A percentile compares a stretch with the other conserved stretches of the same genome.
Conservation (phyloP, 2,329 filamentous ascomycete species). For the Sporothrix brasiliensis region DNA sequence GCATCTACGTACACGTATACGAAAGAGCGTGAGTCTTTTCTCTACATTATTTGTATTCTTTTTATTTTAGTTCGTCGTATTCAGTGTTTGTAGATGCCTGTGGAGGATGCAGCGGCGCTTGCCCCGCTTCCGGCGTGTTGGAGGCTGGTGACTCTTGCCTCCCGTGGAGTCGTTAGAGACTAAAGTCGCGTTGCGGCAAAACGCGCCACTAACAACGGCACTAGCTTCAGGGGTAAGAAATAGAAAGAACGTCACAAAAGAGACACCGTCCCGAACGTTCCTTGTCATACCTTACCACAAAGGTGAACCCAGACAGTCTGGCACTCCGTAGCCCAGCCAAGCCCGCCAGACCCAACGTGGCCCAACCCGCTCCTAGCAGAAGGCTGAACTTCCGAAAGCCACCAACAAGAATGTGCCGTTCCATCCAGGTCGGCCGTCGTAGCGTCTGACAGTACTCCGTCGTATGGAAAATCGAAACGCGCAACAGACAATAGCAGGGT, state of each 20-base stretch:
- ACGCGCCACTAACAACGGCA: conserved; percentile 5
- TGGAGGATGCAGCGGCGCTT: background rate
- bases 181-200: conserved; percentile 18
- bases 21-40: background rate
- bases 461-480: background rate
- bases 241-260: background rate
- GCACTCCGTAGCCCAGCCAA: conserved; percentile 10
- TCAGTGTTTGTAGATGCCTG: background rate
- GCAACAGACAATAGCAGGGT: too few relatives aligned
- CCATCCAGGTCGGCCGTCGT: background rate
- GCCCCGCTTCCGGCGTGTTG: background rate
- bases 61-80: background rate
- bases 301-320: background rate
- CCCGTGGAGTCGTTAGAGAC: background rate
- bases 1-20: background rate
- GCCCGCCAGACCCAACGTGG: background rate
- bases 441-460: background rate
- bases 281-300: conserved; percentile 6
- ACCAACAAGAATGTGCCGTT: background rate
- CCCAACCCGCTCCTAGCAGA: background rate
- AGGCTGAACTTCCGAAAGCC: background rate
- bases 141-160: conserved; percentile 8
- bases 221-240: conserved; percentile 24
- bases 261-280: background rate
- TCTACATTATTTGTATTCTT: background rate